Evolutionary conservation across 495 filamentous ascomycete species (phyloP).

Genomic region (Acidomyces sp.): DNA sequence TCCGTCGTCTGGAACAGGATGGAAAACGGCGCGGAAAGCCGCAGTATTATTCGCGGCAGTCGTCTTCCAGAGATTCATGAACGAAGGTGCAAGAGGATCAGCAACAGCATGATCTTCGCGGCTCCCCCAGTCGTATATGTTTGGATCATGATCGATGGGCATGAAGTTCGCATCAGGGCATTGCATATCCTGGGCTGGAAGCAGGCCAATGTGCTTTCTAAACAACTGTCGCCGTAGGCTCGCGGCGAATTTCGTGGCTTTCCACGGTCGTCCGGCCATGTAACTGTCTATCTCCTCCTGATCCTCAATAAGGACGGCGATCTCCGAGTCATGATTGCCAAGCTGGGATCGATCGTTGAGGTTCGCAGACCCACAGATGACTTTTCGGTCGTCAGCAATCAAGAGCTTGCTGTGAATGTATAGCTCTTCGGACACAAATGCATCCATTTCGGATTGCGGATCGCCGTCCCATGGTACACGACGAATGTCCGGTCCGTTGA

Average conservation of each 20-base stretch:
- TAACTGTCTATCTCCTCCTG: constrained; percentile 49
- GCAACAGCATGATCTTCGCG: constrained; percentile 58
- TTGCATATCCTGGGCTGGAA: constrained; percentile 57
- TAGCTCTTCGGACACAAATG: constrained; percentile 84
- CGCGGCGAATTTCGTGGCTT: constrained; percentile 65
- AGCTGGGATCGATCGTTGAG: constrained; percentile 90
- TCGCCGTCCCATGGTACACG: constrained; percentile 65
- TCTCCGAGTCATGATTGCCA: constrained; percentile 71
- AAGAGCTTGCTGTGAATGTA: constrained; percentile 92
- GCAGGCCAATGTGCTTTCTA: constrained; percentile 80
- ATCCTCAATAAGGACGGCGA: constrained; percentile 73
- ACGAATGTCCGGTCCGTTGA: constrained; percentile 60
- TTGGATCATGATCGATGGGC: constrained; percentile 54
- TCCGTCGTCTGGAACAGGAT: constrained; percentile 68
- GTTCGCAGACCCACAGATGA: constrained; percentile 87
- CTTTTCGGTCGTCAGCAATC: constrained; percentile 80
- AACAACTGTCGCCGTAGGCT: constrained; percentile 75
- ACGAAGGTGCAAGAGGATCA: constrained; percentile 57
- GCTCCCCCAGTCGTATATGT: constrained; percentile 71
- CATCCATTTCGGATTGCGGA: constrained; percentile 60
- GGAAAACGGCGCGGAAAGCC: constrained; percentile 77
- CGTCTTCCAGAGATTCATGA: constrained; percentile 57
- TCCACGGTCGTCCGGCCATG: constrained; percentile 61
- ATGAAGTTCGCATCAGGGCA: constrained; percentile 57
- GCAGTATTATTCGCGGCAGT: constrained; percentile 70